Evolutionary conservation across 345 rosid species (phyloP).

Genomic region (Pugionium cornutum): DNA sequence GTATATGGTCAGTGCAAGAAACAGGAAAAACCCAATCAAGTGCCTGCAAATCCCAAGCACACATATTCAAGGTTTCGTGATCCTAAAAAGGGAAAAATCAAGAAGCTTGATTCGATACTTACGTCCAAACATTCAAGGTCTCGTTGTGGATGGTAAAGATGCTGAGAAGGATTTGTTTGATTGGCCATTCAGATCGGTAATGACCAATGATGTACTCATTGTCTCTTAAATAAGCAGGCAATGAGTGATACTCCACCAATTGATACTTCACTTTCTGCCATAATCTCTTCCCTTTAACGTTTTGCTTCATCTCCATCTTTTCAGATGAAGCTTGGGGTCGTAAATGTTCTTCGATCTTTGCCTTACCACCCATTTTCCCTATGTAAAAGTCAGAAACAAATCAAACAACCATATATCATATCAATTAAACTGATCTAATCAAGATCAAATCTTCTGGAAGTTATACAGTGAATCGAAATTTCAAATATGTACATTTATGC

Average conservation of each 20-base stretch:
- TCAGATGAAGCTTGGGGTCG: constrained; percentile 39
- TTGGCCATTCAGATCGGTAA: constrained; percentile 91
- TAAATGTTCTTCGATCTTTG: constrained; percentile 30
- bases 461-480: not conserved
- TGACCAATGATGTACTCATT: constrained; percentile 85
- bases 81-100: not conserved
- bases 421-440: constrained; percentile 22
- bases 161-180: constrained; percentile 82
- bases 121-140: constrained; percentile 98
- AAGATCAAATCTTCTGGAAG: not conserved
- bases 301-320: constrained; percentile 48
- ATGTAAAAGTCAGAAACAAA: not conserved
- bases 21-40: constrained; percentile 95
- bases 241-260: constrained; percentile 82
- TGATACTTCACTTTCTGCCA: constrained; percentile 93
- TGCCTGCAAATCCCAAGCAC: constrained; percentile 58
- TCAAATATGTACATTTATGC: not conserved
- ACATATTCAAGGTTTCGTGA: constrained; percentile 7
- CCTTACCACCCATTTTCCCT: constrained; percentile 44
- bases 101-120: constrained; percentile 35
- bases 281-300: constrained; percentile 71
- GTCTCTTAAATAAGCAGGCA: constrained; percentile 83
- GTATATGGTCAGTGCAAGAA: constrained; percentile 83
- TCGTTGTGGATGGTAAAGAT: constrained; percentile 86
- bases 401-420: not conserved